phyloP scores from a whole-genome alignment of 176 grass and related monocot genomes.

The Raddia guianensis region DNA sequence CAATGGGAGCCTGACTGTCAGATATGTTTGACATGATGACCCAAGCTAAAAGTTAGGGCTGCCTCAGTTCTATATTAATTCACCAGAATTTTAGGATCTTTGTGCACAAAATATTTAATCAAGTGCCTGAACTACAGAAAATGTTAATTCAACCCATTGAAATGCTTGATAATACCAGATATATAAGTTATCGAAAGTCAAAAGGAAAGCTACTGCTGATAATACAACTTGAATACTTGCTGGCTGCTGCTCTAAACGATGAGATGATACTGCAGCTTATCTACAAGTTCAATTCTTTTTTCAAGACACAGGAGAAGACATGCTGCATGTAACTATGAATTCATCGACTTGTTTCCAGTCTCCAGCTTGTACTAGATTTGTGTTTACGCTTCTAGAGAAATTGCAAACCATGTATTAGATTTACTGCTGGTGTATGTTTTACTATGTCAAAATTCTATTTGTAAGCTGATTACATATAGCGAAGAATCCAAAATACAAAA shows the following conservation, averaged over 20 bases:
- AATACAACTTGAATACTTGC: neutral
- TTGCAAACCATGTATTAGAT: neutral
- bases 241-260: neutral
- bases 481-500: neutral
- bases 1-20: neutral
- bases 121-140: conserved; percentile 7
- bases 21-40: conserved; percentile 17
- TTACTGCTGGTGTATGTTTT: conserved; percentile 4
- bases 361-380: neutral
- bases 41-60: conserved; percentile 10
- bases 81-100: conserved; percentile 7
- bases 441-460: neutral
- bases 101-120: neutral
- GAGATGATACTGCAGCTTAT: neutral
- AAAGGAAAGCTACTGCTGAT: neutral
- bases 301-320: conserved; percentile 1
- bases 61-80: conserved; percentile 30
- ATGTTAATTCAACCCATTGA: conserved; percentile 1
- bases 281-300: neutral
- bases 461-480: neutral
- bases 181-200: conserved; percentile 5
- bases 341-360: neutral
- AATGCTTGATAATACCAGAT: neutral
- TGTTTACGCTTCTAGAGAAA: neutral
- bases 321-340: conserved; percentile 1